Evolutionary conservation across 1,139 yeast species (phyloP), one percentile per base, ranked within the genome.

Genomic region (Tardiomyces digboiensis): DNA sequence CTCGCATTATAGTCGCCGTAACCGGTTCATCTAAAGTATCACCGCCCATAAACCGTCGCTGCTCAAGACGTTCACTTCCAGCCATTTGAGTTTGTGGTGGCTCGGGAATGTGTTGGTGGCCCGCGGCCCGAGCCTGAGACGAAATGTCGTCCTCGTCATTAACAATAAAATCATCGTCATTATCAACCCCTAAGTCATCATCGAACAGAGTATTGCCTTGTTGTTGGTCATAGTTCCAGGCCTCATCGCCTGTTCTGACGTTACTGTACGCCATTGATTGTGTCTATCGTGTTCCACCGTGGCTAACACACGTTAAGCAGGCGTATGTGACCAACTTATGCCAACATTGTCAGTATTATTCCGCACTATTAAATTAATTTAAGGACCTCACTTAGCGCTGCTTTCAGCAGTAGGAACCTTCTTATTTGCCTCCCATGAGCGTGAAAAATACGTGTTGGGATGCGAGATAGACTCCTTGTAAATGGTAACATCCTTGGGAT

Each of bases 1-100:
- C 95, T 46, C 95, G 71, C 53, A 74, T 67, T 41, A 86, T 63
- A 0, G 95, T 86, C 14, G 74, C 69, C 56, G 74, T 62, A 2
- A 86, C 88, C 0, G 94, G 87, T 65, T 86, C 95, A 60, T 86
- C 94, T 14, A 86, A 66, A 1, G 95, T 85, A 58, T 84, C 87
- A 37, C 93, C 91, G 2, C 95, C 95, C 22, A 82, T 66, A 60
- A 81, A 85, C 50, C 85, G 81, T 36, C 86, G 75, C 58, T 82
- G 91, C 51, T 75, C 74, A 22, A 82, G 71, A 45, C 75, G 75
- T 51, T 76, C 80, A 50, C 76, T 75, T 10, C 59, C 63, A 13
- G 53, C 52, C 14, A 48, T 49, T 8, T 26, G 42, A 3, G 42
- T 19, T 16, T 21, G 42, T 20, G 51, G 51, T 6, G 52, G 53